Conservation (phyloP, 768 basidiomycete species). For the Lyophyllum semitale region DNA sequence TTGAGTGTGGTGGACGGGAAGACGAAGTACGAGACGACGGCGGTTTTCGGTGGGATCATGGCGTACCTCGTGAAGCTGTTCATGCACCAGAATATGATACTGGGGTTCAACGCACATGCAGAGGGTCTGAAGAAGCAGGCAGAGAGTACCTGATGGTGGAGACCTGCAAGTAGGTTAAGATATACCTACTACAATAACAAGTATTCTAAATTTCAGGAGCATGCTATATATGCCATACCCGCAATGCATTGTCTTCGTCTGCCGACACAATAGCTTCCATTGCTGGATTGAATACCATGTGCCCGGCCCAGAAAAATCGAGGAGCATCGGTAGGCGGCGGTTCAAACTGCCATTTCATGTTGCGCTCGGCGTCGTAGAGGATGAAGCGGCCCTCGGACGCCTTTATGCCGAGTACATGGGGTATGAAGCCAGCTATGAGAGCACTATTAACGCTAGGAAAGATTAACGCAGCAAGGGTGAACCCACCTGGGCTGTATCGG, state of each 20-base stretch:
- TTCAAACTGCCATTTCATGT: no score
- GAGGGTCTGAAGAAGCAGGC: constrained; percentile 55
- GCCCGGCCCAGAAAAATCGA: no score
- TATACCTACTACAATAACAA: no score
- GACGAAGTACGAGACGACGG: constrained; percentile 66
- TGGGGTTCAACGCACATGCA: constrained; percentile 55
- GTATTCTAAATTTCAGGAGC: no score
- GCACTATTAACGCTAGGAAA: neutral
- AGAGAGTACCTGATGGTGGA: constrained; percentile 31
- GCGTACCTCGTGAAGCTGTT: constrained; percentile 56
- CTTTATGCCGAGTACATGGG: neutral
- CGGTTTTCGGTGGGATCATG: constrained; percentile 57
- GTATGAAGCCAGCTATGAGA: neutral
- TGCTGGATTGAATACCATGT: no score
- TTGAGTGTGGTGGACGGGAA: constrained; percentile 50
- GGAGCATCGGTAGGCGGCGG: no score
- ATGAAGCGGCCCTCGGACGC: no score
- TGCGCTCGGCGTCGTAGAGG: no score
- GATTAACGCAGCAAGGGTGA: neutral
- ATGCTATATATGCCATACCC: no score
- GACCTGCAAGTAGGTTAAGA: neutral
- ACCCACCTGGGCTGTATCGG: neutral
- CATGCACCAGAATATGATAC: constrained; percentile 40
- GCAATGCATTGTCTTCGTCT: no score
- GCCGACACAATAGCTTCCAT: no score